Evolutionary conservation across 805 yeast species (phyloP), one percentile per base, ranked within the genome.

Genomic region (Blastobotrys americana): DNA sequence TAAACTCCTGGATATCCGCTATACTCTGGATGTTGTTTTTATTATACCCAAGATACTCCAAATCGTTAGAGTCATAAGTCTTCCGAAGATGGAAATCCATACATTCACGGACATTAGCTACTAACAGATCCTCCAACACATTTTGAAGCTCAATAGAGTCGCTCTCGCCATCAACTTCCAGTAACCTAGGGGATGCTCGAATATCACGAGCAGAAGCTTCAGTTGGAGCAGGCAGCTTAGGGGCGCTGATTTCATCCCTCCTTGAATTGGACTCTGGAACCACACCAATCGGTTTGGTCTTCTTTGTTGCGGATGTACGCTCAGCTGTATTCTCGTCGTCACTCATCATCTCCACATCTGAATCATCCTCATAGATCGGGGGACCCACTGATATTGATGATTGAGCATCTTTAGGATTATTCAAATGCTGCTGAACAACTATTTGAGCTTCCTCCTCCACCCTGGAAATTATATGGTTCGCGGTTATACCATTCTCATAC

Each of bases 41-140:
- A 18, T 71, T 61, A 55, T 78, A 82, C 0, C 72, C 78, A 3
- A 80, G 49, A 31, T 78, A 56, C 2, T 67, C 74, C 10, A 77
- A 46, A 38, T 81, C 85, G 2, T 65, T 70, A 9, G 38, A 33
- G 10, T 73, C 77, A 56, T 74, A 84, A 37, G 70, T 77, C 3
- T 63, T 56, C n/a, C 55, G 57, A 75, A 84, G 71, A 10, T 74
- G 73, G 39, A 58, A 59, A 39, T 74, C 78, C 2, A 80, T 64
- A 0, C 77, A 74, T 1, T 73, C 72, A 10, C 66, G 50, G 46
- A 45, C 20, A 22, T 31, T 44, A 10, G 20, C 36, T 53, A 60
- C 37, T 46, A 61, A 43, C 52, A 49, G 28, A 44, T 56, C 23
- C 45, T 51, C n/a, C 52, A 51, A 13, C 8, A 25, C 10, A 8